phyloP scores from a whole-genome alignment of 768 basidiomycete species.

The Phaffia australis region DNA sequence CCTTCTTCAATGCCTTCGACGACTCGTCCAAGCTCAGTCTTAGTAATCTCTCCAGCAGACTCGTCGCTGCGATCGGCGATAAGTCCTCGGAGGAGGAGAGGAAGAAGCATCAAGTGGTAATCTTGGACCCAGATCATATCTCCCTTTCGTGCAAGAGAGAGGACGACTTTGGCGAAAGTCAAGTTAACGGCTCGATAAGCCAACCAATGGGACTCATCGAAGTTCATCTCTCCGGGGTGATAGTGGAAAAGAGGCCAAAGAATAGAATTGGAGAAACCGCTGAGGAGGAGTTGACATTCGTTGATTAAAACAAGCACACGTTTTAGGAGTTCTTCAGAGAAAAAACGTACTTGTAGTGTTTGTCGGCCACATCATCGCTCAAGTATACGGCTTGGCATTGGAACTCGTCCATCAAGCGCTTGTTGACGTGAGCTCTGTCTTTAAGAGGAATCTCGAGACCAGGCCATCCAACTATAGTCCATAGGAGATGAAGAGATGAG shows the following conservation, averaged over 20 bases:
- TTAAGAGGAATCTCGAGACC: slow-evolving; percentile 82
- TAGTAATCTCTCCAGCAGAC: slow-evolving; percentile 10
- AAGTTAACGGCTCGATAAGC: slow-evolving; percentile 96
- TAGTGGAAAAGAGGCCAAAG: slow-evolving; percentile 99
- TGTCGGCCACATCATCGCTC: slow-evolving; percentile 94
- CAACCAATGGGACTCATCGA: slow-evolving; percentile 96
- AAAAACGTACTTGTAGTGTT: slow-evolving; percentile 50
- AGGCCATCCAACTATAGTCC: slow-evolving; percentile 25
- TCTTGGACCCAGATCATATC: slow-evolving; percentile 99
- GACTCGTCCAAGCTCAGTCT: slow-evolving; percentile 22
- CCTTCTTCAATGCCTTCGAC: slow-evolving; percentile 20
- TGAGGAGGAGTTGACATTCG: slow-evolving; percentile 41
- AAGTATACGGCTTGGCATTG: slow-evolving; percentile 97
- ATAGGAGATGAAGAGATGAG: not conserved
- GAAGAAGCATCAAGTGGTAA: slow-evolving; percentile 94
- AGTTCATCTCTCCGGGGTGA: slow-evolving; percentile 99
- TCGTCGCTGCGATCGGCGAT: slow-evolving; percentile 41
- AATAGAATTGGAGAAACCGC: slow-evolving; percentile 98
- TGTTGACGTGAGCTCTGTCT: slow-evolving; percentile 83
- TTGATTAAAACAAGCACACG: not conserved
- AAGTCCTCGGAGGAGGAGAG: slow-evolving; percentile 82
- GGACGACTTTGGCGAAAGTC: slow-evolving; percentile 82
- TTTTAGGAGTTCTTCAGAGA: not conserved
- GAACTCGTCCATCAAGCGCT: slow-evolving; percentile 85
- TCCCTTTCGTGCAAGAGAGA: slow-evolving; percentile 63